Evolutionary conservation across 768 basidiomycete genomes (phyloP), one percentile per base, ranked within the genome.

Genomic region (Gymnopilus junonius): DNA sequence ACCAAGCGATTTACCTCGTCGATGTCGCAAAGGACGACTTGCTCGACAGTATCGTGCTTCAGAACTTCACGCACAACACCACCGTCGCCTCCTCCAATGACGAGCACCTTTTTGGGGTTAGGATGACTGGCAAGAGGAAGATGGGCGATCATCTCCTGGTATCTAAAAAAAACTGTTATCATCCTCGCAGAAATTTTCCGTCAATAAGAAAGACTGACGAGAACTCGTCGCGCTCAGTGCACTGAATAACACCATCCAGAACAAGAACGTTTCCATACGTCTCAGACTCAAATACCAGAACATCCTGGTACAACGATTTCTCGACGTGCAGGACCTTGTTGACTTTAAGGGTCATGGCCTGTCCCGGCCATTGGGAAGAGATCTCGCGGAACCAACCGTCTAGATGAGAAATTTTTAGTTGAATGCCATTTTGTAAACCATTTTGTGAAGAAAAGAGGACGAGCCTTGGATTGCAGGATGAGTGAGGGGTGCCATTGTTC

Each of bases 61-160:
- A 99, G 86, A 23, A 95, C 94, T 77, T 99, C 97, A 51, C 97
- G 90, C 45, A 99, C 94, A 65, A 99, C 97, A 68, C 97, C 97
- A 43, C 97, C 97, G 75, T 99, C 97, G 29, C 97, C 97, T 54
- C 97, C 97, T 53, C 97, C 97, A 64, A 99, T 96, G 61, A 99
- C 97, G 34, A 99, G 88, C 17, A 99, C 97, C 70, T 91, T 89
- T 78, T 93, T 91, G 0, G 97, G 97, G 81, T 97, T 92, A 23
- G 97, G 97, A 77, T 99, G 97, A 63, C 90, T 94, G 12, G 94
- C 90, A 65, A 99, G 84, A n/a, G 97, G 97, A 57, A 99, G 80
- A 79, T 99, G 97, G 5, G 97, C 85, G 71, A 99, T 99, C 97
- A 99, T 97, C 80, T 99, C 97, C 73, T 98, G 95, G 78, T 99